phyloP scores from a whole-genome alignment of 441 rosid genomes.

The Erodium moschatum region DNA sequence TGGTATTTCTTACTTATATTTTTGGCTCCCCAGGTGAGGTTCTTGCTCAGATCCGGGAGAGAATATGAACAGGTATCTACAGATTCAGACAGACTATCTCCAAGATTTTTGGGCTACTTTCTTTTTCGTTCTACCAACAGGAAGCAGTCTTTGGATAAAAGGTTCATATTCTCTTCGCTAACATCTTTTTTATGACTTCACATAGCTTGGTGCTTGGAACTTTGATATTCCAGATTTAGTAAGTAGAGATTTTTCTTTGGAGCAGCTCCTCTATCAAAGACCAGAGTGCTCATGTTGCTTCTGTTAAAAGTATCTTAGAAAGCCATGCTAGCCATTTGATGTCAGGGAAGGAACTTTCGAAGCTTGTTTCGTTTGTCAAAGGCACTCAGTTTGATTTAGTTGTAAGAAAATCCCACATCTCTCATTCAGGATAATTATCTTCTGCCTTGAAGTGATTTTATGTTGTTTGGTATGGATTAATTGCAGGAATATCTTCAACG shows the following conservation, averaged over 20 bases:
- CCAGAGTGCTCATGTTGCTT: constrained; percentile 77
- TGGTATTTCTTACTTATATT: constrained; percentile 12
- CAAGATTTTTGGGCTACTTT: constrained; percentile 79
- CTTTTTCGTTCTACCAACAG: constrained; percentile 68
- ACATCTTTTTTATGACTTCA: constrained; percentile 13
- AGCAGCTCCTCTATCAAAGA: constrained; percentile 70
- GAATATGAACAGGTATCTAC: constrained; percentile 68
- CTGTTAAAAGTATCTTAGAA: constrained; percentile 86
- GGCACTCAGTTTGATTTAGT: constrained; percentile 98
- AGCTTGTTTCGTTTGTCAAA: constrained; percentile 96
- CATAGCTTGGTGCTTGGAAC: not conserved
- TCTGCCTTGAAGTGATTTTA: constrained; percentile 15
- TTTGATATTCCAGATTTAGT: constrained; percentile 15
- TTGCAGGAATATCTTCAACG: constrained; percentile 91
- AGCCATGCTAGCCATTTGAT: constrained; percentile 92
- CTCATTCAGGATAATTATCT: constrained; percentile 14
- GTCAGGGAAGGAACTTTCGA: constrained; percentile 96
- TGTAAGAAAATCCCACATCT: constrained; percentile 42
- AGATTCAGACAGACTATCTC: constrained; percentile 71
- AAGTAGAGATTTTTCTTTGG: constrained; percentile 20
- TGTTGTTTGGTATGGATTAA: constrained; percentile 18
- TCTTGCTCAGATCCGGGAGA: constrained; percentile 92
- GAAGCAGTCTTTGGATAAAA: constrained; percentile 65
- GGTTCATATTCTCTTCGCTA: constrained; percentile 34
- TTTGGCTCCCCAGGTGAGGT: constrained; percentile 64